Evolutionary conservation across 768 basidiomycete genomes (phyloP), one percentile per base, ranked within the genome.

Genomic region (Kwoniella europaea): DNA sequence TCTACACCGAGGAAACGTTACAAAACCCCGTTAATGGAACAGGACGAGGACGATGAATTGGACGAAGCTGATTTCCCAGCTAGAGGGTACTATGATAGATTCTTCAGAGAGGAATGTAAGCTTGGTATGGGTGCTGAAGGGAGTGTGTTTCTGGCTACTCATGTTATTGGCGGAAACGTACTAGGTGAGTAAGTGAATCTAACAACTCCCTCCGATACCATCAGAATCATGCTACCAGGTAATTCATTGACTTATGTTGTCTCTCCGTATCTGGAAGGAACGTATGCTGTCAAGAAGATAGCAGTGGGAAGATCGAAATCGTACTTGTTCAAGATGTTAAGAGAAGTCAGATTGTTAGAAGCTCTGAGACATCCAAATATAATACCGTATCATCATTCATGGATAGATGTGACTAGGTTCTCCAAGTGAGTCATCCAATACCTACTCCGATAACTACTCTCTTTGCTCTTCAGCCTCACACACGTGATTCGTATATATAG

Each of bases 101-200:
- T 96, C 85, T 98, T 98, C 79, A 88, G 90, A 68, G 94, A 97
- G 77, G 93, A 95, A 74, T 89, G 87, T 71, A 88, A 90, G 69
- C 86, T 98, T 6, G 95, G 95, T 0, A 95, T 97, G 92, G 95
- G 95, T 54, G 94, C 94, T 0, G 93, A 94, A 77, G 95, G 96
- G 1, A 91, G 87, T 27, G 95, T 98, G 1, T 97, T 87, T 80
- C 86, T 73, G 44, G 69, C 74, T 53, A 80, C 94, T 89, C 94
- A 96, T 83, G 87, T 94, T 22, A 85, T 98, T 44, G 92, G 97
- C 67, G 92, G 91, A 10, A 95, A 94, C 77, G 86, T 89, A 16
- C 87, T 98, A 18, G 92, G 92, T 90, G 75, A 77, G 85, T 79
- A 2, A n/a, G 7, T 18, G 35, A 35, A 35, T 9, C 0, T 4